Evolutionary conservation across 2,329 filamentous ascomycete genomes (phyloP).

Genomic region (Gnomoniopsis smithogilvyi): DNA sequence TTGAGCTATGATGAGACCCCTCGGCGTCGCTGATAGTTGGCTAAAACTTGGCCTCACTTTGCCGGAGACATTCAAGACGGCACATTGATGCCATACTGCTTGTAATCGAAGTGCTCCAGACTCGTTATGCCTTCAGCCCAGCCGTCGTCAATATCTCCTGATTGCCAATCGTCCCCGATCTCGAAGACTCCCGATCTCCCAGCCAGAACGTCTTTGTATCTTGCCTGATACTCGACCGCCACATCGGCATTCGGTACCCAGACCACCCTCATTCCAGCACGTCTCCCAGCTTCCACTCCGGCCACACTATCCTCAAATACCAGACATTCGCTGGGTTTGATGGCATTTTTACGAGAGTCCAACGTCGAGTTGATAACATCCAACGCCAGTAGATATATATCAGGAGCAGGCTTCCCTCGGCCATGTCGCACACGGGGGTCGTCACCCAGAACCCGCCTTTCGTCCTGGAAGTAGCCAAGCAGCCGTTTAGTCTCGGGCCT

Average conservation of each 20-base stretch:
- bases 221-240: conserved; percentile 30
- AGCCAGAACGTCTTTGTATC: conserved; percentile 28
- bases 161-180: conserved; percentile 29
- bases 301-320: conserved; percentile 74
- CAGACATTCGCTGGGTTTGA: conserved; percentile 64
- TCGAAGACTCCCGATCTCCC: conserved; percentile 25
- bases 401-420: conserved; percentile 67
- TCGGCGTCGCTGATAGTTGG: no score
- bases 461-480: conserved; percentile 43
- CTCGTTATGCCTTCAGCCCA: conserved; percentile 33
- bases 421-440: conserved; percentile 60
- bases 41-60: not conserved
- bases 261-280: conserved; percentile 70
- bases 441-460: conserved; percentile 61
- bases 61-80: not conserved
- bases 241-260: conserved; percentile 68
- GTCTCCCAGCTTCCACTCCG: conserved; percentile 66
- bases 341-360: conserved; percentile 40
- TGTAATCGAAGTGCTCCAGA: conserved; percentile 28
- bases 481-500: conserved; percentile 24
- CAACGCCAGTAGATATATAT: conserved; percentile 69
- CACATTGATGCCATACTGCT: not conserved
- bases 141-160: conserved; percentile 33
- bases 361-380: conserved; percentile 59
- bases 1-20: not conserved